phyloP scores from a whole-genome alignment of 2,329 filamentous ascomycete species.

The Epichloe gansuensis region DNA sequence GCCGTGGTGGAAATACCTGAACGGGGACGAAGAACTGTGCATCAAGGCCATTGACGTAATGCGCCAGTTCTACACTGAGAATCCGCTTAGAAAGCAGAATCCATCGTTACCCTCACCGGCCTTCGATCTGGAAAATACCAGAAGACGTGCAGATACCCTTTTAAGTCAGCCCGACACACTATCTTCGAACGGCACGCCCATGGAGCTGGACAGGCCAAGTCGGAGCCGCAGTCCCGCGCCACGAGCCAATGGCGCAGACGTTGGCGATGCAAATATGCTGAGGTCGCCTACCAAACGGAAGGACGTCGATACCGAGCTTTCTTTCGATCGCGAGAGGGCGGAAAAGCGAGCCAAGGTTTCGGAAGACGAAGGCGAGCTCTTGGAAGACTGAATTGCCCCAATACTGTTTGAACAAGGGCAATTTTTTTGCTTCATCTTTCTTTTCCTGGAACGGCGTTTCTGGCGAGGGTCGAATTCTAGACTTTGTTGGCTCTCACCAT shows the following conservation, averaged over 20 bases:
- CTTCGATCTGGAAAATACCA: conserved; percentile 43
- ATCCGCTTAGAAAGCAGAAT: conserved; percentile 46
- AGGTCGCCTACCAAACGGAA: conserved; percentile 31
- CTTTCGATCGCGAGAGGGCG: conserved; percentile 21
- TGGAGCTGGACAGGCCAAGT: conserved; percentile 33
- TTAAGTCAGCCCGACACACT: conserved; percentile 29
- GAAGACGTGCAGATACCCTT: conserved; percentile 32
- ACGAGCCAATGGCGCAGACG: conserved; percentile 27
- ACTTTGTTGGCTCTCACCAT: neutral
- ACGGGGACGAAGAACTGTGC: conserved; percentile 58
- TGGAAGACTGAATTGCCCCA: conserved; percentile 17
- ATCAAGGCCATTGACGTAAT: conserved; percentile 63
- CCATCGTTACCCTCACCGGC: conserved; percentile 39
- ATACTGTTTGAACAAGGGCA: neutral
- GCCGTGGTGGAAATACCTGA: conserved; percentile 78
- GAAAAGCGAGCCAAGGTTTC: conserved; percentile 33
- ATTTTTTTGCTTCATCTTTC: neutral
- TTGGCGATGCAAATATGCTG: conserved; percentile 6
- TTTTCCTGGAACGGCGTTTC: neutral
- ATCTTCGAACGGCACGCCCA: conserved; percentile 37
- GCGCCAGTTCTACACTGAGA: conserved; percentile 53
- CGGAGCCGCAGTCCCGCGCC: conserved; percentile 37
- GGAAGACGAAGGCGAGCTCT: conserved; percentile 36
- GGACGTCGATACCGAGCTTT: conserved; percentile 22
- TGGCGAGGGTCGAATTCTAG: neutral